phyloP scores from a whole-genome alignment of 2,329 filamentous ascomycete genomes.

The Cordyceps javanica region DNA sequence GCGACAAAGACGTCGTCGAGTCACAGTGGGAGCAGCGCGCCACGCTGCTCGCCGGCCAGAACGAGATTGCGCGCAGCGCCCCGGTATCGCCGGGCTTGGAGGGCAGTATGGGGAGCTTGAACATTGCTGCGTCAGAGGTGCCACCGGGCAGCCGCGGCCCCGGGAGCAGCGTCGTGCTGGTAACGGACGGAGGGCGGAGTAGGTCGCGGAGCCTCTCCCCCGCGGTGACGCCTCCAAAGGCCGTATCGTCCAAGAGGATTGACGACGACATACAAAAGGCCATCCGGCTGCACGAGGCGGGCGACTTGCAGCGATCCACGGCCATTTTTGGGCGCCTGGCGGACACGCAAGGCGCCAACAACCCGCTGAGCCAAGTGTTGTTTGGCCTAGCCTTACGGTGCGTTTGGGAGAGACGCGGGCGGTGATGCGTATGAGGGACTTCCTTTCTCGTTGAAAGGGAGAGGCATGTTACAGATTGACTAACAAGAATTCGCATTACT shows the following conservation, averaged over 20 bases:
- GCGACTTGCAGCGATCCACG: constrained; percentile 75
- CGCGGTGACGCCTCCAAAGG: constrained; percentile 15
- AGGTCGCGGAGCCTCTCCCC: constrained; percentile 17
- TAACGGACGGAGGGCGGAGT: neutral
- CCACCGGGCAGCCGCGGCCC: constrained; percentile 24
- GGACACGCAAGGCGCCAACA: constrained; percentile 77
- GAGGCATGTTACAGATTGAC: too few relatives aligned
- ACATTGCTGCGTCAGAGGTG: constrained; percentile 17
- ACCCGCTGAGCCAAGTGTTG: constrained; percentile 89
- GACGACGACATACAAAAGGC: constrained; percentile 83
- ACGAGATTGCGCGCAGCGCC: constrained; percentile 40
- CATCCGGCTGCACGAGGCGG: constrained; percentile 86
- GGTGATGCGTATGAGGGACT: too few relatives aligned
- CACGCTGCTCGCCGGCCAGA: constrained; percentile 72
- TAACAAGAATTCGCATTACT: too few relatives aligned
- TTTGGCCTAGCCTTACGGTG: constrained; percentile 87
- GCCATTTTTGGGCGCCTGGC: constrained; percentile 77
- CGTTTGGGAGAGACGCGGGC: constrained; percentile 22
- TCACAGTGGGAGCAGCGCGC: constrained; percentile 88
- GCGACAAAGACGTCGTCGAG: constrained; percentile 48
- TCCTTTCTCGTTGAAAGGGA: too few relatives aligned
- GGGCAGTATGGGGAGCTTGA: neutral
- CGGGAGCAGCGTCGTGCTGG: constrained; percentile 15
- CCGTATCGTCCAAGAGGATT: constrained; percentile 45
- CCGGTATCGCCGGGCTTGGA: constrained; percentile 30